Percentiles rank a stretch among this genome's conserved stretches.
Conservation (phyloP, 345 rosid species). For the Syzygium grande region DNA sequence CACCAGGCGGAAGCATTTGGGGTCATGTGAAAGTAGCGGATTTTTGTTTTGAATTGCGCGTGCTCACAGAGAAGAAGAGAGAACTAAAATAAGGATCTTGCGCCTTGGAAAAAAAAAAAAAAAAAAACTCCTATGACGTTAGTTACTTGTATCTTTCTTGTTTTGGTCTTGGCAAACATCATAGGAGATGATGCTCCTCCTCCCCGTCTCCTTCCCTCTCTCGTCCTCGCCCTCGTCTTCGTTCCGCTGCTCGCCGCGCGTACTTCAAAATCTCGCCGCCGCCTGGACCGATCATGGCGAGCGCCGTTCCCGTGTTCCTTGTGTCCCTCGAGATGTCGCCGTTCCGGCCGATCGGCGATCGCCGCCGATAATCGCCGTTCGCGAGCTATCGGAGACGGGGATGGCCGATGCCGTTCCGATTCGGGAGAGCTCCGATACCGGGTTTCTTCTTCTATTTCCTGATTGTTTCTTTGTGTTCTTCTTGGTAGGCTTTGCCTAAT, state of each 20-base stretch:
- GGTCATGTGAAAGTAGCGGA: too few relatives aligned
- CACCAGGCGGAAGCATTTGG: too few relatives aligned
- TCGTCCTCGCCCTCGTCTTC: neutral
- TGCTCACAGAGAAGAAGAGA: too few relatives aligned
- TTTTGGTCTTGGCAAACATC: too few relatives aligned
- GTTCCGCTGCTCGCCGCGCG: too few relatives aligned
- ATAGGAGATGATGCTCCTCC: too few relatives aligned
- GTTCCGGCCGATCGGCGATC: neutral
- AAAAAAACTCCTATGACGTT: too few relatives aligned
- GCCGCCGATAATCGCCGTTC: neutral
- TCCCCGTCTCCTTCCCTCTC: neutral
- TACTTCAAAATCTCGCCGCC: neutral
- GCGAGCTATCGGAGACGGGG: neutral
- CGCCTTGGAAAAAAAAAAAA: too few relatives aligned
- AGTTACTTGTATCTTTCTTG: too few relatives aligned
- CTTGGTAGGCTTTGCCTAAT: conserved; percentile 11
- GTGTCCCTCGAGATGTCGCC: neutral
- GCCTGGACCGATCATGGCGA: neutral
- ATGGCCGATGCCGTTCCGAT: neutral
- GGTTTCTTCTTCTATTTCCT: neutral
- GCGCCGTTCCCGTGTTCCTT: neutral
- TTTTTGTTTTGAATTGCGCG: too few relatives aligned
- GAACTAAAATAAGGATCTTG: too few relatives aligned
- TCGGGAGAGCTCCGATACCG: neutral
- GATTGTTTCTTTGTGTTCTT: neutral